These are phyloP conservation scores for Fusarium caatingaense DNA, from an alignment of 2,329 filamentous ascomycete genomes.

Conservation along the genomic window DNA sequence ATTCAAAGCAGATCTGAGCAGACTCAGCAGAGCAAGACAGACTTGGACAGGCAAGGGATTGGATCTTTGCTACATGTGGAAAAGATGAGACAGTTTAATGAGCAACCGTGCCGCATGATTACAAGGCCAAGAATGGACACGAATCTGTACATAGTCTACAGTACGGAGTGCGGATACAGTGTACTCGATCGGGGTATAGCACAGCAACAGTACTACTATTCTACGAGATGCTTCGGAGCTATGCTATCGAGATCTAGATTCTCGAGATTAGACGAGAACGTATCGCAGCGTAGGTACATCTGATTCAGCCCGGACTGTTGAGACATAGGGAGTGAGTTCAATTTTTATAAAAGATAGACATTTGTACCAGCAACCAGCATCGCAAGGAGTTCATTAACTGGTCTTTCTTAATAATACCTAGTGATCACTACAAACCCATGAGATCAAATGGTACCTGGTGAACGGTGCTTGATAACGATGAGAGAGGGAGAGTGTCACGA, in stretches of 20 bases:
- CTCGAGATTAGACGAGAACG: constrained; percentile 30
- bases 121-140: background rate
- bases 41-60: background rate
- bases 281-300: background rate
- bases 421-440: background rate
- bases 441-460: background rate
- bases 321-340: background rate
- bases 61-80: background rate
- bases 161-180: background rate
- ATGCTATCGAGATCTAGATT: constrained; percentile 36
- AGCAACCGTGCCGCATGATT: constrained; percentile 9
- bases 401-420: background rate
- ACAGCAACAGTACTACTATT: background rate
- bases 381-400: background rate
- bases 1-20: background rate
- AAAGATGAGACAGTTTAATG: constrained; percentile 15
- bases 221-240: constrained; percentile 8
- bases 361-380: background rate
- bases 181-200: background rate
- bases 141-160: background rate
- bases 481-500: background rate
- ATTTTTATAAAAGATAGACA: background rate
- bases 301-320: background rate
- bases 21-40: background rate
- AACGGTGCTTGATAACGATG: background rate